Conservation (phyloP, 2,329 filamentous ascomycete genomes). For the Berkeleyomyces basicola region DNA sequence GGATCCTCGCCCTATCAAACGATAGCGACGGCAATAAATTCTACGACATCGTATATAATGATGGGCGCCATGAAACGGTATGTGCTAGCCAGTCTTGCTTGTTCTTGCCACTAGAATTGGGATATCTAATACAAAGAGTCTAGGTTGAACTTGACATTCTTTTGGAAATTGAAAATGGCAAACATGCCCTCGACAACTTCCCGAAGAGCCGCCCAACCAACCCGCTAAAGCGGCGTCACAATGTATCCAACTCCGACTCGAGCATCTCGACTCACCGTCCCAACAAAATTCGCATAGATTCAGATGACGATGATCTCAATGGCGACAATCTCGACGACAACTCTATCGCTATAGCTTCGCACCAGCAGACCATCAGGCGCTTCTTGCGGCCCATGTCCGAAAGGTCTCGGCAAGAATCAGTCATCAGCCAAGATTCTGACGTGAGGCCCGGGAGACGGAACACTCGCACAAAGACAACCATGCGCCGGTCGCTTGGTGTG, state of each 20-base stretch:
- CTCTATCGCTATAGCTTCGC: not conserved
- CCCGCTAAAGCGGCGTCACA: not conserved
- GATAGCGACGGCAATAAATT: constrained; percentile 17
- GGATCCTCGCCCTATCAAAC: constrained; percentile 21
- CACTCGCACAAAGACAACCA: not conserved
- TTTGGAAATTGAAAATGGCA: constrained; percentile 21
- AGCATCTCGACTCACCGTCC: not conserved
- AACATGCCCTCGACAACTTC: constrained; percentile 18
- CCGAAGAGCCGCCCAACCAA: not conserved
- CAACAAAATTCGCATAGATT: not conserved
- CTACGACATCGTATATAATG: constrained; percentile 28
- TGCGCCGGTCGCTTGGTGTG: not conserved
- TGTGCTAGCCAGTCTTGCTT: constrained; percentile 17
- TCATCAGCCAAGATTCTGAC: not conserved
- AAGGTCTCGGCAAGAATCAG: not conserved
- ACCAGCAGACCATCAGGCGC: not conserved
- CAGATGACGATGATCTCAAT: not conserved
- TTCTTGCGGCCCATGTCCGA: not conserved
- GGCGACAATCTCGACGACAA: not conserved
- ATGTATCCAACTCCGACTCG: not conserved
- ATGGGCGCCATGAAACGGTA: constrained; percentile 30
- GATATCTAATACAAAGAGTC: not conserved
- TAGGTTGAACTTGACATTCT: constrained; percentile 21
- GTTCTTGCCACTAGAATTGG: not conserved
- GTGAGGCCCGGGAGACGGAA: not conserved